Conservation (phyloP, 345 rosid genomes). For the Gossypium sturtianum region DNA sequence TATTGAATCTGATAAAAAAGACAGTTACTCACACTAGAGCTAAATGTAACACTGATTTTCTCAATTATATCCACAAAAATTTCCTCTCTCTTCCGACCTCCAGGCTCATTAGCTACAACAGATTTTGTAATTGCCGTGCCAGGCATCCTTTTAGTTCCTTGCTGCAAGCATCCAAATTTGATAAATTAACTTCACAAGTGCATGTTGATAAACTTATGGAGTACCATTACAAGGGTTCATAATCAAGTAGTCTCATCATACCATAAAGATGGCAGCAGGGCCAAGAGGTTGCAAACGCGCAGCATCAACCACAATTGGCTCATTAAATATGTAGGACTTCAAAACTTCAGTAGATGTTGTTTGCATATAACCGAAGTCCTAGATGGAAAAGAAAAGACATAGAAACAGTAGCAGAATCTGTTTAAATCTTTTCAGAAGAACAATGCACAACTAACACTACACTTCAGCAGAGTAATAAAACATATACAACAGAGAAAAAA, state of each 20-base stretch:
- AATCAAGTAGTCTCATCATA: conserved; percentile 21
- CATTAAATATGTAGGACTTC: conserved; percentile 89
- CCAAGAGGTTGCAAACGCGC: conserved; percentile 80
- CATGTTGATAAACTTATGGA: conserved; percentile 3
- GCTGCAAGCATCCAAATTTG: conserved; percentile 45
- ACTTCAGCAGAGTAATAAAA: not conserved
- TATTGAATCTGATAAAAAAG: not conserved
- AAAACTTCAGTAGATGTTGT: conserved; percentile 89
- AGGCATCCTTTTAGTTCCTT: conserved; percentile 94
- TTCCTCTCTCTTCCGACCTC: conserved; percentile 94
- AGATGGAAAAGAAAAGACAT: conserved; percentile 5
- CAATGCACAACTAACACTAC: not conserved
- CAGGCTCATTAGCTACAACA: conserved; percentile 93
- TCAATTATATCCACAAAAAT: conserved; percentile 95
- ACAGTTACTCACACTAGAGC: conserved; percentile 76
- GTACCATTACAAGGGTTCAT: not conserved
- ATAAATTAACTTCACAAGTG: conserved; percentile 16
- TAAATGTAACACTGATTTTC: conserved; percentile 96
- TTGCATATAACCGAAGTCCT: conserved; percentile 99
- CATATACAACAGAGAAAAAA: not conserved
- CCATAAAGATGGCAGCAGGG: conserved; percentile 92
- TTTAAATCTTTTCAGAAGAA: not conserved
- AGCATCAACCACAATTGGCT: conserved; percentile 82
- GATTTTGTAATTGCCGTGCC: conserved; percentile 96
- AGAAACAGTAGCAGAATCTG: not conserved